A percentile compares a stretch with the other conserved stretches of the same genome.
These are phyloP conservation scores for Cyclotella sp. DNA, from an alignment of 108 stramenopile species.

Conservation along the genomic window DNA sequence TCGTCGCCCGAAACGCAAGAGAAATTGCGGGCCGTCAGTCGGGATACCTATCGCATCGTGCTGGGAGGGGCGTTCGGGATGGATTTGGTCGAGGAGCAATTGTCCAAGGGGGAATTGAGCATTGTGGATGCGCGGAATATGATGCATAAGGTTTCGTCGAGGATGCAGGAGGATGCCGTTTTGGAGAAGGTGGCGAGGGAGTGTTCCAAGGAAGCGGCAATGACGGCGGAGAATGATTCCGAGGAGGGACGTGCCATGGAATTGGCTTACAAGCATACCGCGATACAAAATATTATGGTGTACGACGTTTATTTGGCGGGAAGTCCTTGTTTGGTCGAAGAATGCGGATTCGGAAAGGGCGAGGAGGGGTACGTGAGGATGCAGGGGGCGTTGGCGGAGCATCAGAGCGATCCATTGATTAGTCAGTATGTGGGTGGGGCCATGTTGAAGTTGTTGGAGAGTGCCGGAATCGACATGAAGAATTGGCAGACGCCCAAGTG, in stretches of 20 bases:
- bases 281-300: conserved; percentile 80
- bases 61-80: conserved; percentile 71
- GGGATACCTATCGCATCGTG: conserved; percentile 79
- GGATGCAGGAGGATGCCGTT: conserved; percentile 69
- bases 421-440: conserved; percentile 79
- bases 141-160: conserved; percentile 82
- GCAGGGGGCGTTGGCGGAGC: conserved; percentile 86
- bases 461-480: conserved; percentile 78
- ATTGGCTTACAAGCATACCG: conserved; percentile 74
- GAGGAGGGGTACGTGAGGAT: conserved; percentile 81
- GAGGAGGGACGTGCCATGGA: conserved; percentile 58
- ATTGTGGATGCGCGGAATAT: conserved; percentile 84
- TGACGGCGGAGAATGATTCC: conserved; percentile 36
- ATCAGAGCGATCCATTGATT: conserved; percentile 87
- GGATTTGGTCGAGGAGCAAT: conserved; percentile 39
- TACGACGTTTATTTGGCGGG: conserved; percentile 81
- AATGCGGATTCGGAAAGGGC: conserved; percentile 77
- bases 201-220: conserved; percentile 33
- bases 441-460: conserved; percentile 78
- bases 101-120: conserved; percentile 54
- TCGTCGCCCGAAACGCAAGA: conserved; percentile 62
- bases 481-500: conserved; percentile 16
- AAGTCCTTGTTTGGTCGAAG: conserved; percentile 60
- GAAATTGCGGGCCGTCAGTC: conserved; percentile 51
- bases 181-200: conserved; percentile 65